phyloP scores from a whole-genome alignment of 441 rosid species.

The Erodium trifolium region DNA sequence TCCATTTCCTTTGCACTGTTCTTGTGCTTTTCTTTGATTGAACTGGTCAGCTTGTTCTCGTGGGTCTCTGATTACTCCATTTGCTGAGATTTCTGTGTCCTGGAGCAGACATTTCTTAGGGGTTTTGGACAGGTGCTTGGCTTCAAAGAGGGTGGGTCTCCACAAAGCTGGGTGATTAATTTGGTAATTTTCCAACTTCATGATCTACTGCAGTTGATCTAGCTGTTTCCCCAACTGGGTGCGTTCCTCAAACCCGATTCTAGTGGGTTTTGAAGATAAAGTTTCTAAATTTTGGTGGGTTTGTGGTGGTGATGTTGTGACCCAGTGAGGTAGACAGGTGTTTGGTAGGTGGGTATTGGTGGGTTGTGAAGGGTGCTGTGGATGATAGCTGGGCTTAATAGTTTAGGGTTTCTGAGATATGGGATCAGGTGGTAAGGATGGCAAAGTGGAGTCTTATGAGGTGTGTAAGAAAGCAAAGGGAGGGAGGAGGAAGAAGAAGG shows the following conservation, averaged over 20 bases:
- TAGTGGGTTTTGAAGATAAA: slow-evolving; percentile 16
- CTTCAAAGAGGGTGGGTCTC: neutral
- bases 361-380: slow-evolving; percentile 16
- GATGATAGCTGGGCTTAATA: neutral
- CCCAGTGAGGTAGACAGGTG: neutral
- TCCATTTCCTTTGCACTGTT: neutral
- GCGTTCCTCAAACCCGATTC: slow-evolving; percentile 9
- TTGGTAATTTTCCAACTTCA: slow-evolving; percentile 3
- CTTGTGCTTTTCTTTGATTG: too few species aligned
- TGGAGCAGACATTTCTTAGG: slow-evolving; percentile 24
- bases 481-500: slow-evolving; percentile 19
- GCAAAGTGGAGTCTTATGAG: neutral
- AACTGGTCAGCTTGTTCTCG: neutral
- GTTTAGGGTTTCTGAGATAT: slow-evolving; percentile 3
- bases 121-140: slow-evolving; percentile 14
- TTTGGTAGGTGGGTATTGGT: slow-evolving; percentile 21
- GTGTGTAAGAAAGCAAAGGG: neutral
- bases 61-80: neutral
- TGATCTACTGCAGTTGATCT: slow-evolving; percentile 26
- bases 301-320: slow-evolving; percentile 8
- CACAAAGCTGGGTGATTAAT: neutral
- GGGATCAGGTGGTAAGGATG: slow-evolving; percentile 10
- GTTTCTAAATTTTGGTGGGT: slow-evolving; percentile 21
- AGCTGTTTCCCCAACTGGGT: slow-evolving; percentile 22
- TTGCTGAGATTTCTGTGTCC: slow-evolving; percentile 18